A percentile compares a stretch with the other conserved stretches of the same genome.
phyloP scores from a whole-genome alignment of 371 early-diverging fungal species.

The Mortierella sp. region DNA sequence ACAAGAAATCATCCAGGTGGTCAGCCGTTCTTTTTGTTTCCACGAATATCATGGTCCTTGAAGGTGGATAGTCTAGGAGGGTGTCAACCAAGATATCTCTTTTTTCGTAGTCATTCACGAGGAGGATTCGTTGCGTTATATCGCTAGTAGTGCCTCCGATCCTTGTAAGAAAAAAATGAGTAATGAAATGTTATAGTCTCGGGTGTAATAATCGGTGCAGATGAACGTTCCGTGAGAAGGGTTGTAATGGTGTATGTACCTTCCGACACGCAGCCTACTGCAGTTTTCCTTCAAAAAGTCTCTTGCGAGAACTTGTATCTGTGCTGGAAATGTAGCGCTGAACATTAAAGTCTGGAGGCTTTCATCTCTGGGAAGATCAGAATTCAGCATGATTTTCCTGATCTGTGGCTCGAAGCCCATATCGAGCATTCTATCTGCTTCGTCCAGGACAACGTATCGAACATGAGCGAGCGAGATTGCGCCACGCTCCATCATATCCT shows the following conservation, averaged over 20 bases:
- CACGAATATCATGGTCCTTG: slow-evolving; percentile 87
- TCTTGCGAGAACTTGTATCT: slow-evolving; percentile 90
- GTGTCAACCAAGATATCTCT: slow-evolving; percentile 56
- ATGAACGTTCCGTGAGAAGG: not conserved
- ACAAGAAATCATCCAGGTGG: slow-evolving; percentile 80
- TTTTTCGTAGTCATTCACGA: slow-evolving; percentile 69
- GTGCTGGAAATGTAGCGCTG: slow-evolving; percentile 98
- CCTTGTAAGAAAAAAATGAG: slow-evolving; percentile 9
- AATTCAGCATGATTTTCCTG: slow-evolving; percentile 81
- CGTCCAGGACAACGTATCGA: slow-evolving; percentile 95
- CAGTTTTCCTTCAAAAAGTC: slow-evolving; percentile 74
- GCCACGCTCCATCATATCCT: slow-evolving; percentile 91
- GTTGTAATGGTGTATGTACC: slow-evolving; percentile 17
- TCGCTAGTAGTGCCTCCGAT: slow-evolving; percentile 68
- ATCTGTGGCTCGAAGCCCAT: slow-evolving; percentile 96
- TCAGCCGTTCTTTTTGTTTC: slow-evolving; percentile 87
- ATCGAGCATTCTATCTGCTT: slow-evolving; percentile 98
- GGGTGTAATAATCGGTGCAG: not conserved
- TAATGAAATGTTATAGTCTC: not conserved
- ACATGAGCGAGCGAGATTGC: slow-evolving; percentile 85
- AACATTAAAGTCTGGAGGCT: slow-evolving; percentile 98
- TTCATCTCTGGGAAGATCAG: slow-evolving; percentile 33
- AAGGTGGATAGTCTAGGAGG: slow-evolving; percentile 60
- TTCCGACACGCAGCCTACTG: slow-evolving; percentile 51
- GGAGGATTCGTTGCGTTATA: slow-evolving; percentile 63